Percentiles rank a stretch among this genome's conserved stretches.
phyloP scores from a whole-genome alignment of 306 rosid genomes.

The Fragaria vesca region DNA sequence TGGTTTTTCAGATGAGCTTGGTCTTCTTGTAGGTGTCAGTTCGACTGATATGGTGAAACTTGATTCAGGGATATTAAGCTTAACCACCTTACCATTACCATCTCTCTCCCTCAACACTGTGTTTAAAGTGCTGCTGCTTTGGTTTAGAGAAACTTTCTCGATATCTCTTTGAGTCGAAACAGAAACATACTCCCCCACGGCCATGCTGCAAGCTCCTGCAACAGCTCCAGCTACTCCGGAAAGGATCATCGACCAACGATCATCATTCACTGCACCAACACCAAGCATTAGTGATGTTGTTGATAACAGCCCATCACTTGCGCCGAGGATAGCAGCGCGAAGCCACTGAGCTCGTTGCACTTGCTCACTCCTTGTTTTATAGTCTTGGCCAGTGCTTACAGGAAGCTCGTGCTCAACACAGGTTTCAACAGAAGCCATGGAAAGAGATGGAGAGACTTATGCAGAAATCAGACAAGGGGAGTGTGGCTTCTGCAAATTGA shows the following conservation, averaged over 20 bases:
- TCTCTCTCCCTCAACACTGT: neutral
- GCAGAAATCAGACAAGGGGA: neutral
- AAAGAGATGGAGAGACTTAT: too few species aligned
- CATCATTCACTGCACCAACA: conserved; percentile 18
- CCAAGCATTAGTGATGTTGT: conserved; percentile 22
- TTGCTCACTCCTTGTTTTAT: conserved; percentile 1
- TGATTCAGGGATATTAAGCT: neutral
- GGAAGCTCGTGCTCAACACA: conserved; percentile 14
- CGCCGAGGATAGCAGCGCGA: conserved; percentile 19
- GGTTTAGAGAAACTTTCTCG: conserved; percentile 11
- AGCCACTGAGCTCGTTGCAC: conserved; percentile 22
- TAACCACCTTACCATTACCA: neutral
- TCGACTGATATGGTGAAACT: neutral
- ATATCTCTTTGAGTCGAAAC: conserved; percentile 33
- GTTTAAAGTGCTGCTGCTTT: neutral
- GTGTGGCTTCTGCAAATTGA: conserved; percentile 9
- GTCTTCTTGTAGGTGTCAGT: conserved; percentile 7
- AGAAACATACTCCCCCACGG: conserved; percentile 29
- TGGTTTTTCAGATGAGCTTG: conserved; percentile 4
- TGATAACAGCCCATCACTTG: conserved; percentile 13
- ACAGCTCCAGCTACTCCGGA: conserved; percentile 23
- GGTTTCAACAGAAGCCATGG: conserved; percentile 15
- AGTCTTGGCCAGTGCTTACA: neutral
- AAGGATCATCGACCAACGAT: conserved; percentile 17
- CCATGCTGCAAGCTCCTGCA: conserved; percentile 34